Conservation (phyloP, 2,329 filamentous ascomycete genomes). For the Botrytis tulipae region DNA sequence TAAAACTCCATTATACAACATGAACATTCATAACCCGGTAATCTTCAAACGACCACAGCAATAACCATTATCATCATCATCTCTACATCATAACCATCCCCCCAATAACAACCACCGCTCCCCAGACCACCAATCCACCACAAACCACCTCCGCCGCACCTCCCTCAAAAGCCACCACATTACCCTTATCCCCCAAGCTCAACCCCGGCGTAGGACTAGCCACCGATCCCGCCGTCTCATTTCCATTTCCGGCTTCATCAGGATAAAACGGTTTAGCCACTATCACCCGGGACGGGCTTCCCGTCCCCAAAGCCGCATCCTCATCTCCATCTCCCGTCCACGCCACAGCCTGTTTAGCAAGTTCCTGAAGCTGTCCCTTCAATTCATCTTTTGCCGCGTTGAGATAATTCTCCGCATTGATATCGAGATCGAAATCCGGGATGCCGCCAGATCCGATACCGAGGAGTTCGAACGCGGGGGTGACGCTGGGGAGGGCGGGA, state of each 20-base stretch:
- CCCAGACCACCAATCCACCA: not conserved
- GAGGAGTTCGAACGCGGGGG: not conserved
- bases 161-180: not conserved
- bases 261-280: slow-evolving; percentile 7
- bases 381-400: not conserved
- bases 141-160: not conserved
- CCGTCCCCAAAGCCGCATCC: not conserved
- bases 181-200: not conserved
- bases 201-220: not conserved
- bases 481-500: not conserved
- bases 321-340: not conserved
- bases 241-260: not conserved
- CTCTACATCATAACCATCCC: not conserved
- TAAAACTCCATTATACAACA: not conserved
- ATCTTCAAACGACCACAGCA: not conserved
- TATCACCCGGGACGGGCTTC: not conserved
- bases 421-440: not conserved
- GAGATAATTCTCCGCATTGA: not conserved
- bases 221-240: slow-evolving; percentile 1
- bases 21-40: not conserved
- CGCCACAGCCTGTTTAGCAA: not conserved
- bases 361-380: not conserved
- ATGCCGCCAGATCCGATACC: not conserved
- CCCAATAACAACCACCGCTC: not conserved
- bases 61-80: not conserved